Evolutionary conservation across 495 filamentous ascomycete genomes (phyloP), one percentile per base, ranked within the genome.

Genomic region (Acidiella bohemica): DNA sequence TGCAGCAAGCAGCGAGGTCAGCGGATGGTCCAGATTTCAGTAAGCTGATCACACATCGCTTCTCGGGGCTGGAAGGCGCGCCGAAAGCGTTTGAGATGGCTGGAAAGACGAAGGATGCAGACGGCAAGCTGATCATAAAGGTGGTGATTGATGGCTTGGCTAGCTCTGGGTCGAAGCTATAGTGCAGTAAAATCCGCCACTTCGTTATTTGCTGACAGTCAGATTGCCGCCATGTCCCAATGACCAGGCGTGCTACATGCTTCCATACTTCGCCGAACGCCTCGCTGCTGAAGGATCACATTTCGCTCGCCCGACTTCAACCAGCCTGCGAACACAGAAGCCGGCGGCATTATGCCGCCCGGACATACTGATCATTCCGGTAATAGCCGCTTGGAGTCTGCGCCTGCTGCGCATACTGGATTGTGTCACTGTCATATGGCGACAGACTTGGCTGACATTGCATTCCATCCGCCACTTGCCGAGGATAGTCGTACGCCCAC

Each of bases 91-190:
- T 95, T 58, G 67, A 74, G 32, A 71, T 93, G 58, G 85, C 84
- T n/a, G 78, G 79, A 12, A 74, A 72, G 51, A 83, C 79, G 4
- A 67, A 73, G n/a, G 86, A 93, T 61, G 75, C 78, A 39, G 57
- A 75, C 1, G 83, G 83, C 8, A 77, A 70, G 18, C 62, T 92
- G 39, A 83, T 93, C 22, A 64, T 94, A 1, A 94, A 93, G 64
- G 84, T 93, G 22, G 71, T 88, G 36, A 75, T 93, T 60, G 81
- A 76, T 32, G 42, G 42, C 20, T 35, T 21, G 8, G 36, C 40
- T 4, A 34, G 24, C 2, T 14, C 36, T 22, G 20, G 31, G 5
- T 23, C 26, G 23, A 43, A 32, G 19, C 27, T 41, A 18, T 32
- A 33, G 26, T 9, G 14, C 13, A 6, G 32, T 14, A 20, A 19